These are phyloP conservation scores for Pestalotiopsis fici DNA, from an alignment of 2,329 filamentous ascomycete species.

Conservation along the genomic window DNA sequence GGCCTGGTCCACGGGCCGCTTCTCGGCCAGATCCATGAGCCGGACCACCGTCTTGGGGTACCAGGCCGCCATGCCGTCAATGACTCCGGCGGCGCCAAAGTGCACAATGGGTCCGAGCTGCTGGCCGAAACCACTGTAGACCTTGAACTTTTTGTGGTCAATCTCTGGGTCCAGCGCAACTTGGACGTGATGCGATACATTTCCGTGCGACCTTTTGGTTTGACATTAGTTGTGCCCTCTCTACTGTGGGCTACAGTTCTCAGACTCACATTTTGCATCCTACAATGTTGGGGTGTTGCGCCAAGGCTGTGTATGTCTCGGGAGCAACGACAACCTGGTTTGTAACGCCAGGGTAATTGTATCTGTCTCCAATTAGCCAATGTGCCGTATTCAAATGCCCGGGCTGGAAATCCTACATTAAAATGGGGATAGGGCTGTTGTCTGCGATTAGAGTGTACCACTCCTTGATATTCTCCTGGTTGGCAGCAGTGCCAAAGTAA, in stretches of 20 bases:
- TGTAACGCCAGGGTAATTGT: constrained; percentile 64
- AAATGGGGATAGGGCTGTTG: constrained; percentile 57
- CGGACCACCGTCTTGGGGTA: constrained; percentile 64
- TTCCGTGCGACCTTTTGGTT: constrained; percentile 52
- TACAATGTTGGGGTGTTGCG: constrained; percentile 65
- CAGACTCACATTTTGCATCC: constrained; percentile 59
- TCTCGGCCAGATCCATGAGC: constrained; percentile 50
- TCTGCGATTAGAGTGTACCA: constrained; percentile 66
- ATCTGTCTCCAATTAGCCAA: constrained; percentile 28
- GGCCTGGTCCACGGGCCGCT: constrained; percentile 37
- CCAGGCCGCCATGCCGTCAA: constrained; percentile 66
- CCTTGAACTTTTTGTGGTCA: constrained; percentile 60
- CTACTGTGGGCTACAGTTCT: background rate
- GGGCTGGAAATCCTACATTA: constrained; percentile 48
- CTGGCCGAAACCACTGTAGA: constrained; percentile 65
- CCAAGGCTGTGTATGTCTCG: constrained; percentile 57
- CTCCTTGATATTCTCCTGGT: constrained; percentile 58
- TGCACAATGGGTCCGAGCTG: constrained; percentile 65
- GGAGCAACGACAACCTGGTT: constrained; percentile 63
- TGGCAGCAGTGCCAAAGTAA: constrained; percentile 62
- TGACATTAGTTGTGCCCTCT: background rate
- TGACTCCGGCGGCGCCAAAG: constrained; percentile 65
- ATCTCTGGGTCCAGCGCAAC: constrained; percentile 63
- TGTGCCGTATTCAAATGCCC: background rate
- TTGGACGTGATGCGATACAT: constrained; percentile 64